Conservation (phyloP, 2,329 filamentous ascomycete genomes). For the Beauveria australis region DNA sequence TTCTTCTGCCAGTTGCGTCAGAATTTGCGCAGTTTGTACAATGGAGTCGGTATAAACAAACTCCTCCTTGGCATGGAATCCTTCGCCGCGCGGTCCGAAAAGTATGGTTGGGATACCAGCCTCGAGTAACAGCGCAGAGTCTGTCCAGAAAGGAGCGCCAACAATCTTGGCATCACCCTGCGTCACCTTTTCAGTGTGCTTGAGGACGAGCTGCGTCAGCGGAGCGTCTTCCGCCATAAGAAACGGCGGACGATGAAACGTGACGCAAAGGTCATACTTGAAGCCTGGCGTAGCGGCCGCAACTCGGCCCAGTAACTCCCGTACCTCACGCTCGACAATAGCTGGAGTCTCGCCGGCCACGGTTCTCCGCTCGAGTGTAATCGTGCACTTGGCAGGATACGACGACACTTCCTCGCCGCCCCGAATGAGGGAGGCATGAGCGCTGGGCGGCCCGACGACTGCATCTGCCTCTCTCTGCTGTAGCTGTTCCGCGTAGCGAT, state of each 20-base stretch:
- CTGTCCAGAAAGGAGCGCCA: constrained; percentile 38
- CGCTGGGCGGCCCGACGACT: constrained; percentile 28
- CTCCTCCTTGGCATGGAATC: constrained; percentile 42
- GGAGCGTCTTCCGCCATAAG: constrained; percentile 31
- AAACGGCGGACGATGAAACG: constrained; percentile 34
- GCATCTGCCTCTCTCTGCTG: constrained; percentile 20
- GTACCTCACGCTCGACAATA: constrained; percentile 29
- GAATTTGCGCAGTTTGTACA: constrained; percentile 21
- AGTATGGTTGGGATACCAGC: constrained; percentile 38
- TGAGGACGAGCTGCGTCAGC: constrained; percentile 26
- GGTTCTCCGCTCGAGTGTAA: constrained; percentile 41
- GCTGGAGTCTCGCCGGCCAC: constrained; percentile 34
- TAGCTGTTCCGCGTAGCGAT: constrained; percentile 31
- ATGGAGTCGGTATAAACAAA: constrained; percentile 39
- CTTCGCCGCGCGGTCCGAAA: constrained; percentile 39
- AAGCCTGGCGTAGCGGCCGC: constrained; percentile 27
- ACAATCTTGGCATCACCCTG: constrained; percentile 19
- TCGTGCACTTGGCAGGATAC: constrained; percentile 40
- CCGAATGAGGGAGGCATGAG: constrained; percentile 40
- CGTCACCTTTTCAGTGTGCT: constrained; percentile 20
- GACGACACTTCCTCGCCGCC: constrained; percentile 45
- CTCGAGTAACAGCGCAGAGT: constrained; percentile 38
- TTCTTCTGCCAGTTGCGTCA: constrained; percentile 19
- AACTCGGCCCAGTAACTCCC: constrained; percentile 26
- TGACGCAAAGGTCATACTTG: constrained; percentile 30